These are phyloP conservation scores for Verticillium klebahnii DNA, from an alignment of 2,329 filamentous ascomycete genomes.

Conservation along the genomic window DNA sequence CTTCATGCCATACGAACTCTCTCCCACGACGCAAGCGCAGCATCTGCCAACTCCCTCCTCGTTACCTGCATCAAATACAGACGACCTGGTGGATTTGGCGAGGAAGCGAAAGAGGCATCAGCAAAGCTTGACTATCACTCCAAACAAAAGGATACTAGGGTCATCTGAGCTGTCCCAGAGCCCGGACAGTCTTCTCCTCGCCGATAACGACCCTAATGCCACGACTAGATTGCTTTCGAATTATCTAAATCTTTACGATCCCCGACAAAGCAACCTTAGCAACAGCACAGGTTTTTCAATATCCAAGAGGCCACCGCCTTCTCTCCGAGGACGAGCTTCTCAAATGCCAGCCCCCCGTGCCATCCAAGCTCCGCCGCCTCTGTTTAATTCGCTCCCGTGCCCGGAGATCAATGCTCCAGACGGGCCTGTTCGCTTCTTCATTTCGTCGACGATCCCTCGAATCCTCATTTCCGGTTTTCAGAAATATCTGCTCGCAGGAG, in stretches of 20 bases:
- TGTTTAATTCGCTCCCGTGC: neutral
- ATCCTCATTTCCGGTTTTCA: conserved; percentile 46
- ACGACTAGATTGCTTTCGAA: conserved; percentile 22
- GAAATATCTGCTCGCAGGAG: conserved; percentile 34
- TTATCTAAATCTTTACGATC: conserved; percentile 26
- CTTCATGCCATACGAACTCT: neutral
- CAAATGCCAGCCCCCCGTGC: neutral
- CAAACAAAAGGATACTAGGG: neutral
- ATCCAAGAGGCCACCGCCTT: too few relatives aligned
- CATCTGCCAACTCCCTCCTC: neutral
- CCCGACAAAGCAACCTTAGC: conserved; percentile 14
- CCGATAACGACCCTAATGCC: conserved; percentile 5
- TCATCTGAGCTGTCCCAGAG: neutral
- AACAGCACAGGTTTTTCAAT: neutral
- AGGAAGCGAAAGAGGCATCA: conserved; percentile 4
- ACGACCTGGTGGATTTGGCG: neutral
- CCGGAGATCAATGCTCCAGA: conserved; percentile 14
- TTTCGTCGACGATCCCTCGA: conserved; percentile 45
- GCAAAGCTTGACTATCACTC: neutral
- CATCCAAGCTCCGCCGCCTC: too few relatives aligned
- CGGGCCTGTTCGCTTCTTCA: conserved; percentile 34
- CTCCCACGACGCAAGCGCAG: neutral
- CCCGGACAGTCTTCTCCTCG: neutral
- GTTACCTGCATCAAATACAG: neutral
- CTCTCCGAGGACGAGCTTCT: neutral